Evolutionary conservation across 257 asterid species (phyloP).

Genomic region (Solanum sejunctum): DNA sequence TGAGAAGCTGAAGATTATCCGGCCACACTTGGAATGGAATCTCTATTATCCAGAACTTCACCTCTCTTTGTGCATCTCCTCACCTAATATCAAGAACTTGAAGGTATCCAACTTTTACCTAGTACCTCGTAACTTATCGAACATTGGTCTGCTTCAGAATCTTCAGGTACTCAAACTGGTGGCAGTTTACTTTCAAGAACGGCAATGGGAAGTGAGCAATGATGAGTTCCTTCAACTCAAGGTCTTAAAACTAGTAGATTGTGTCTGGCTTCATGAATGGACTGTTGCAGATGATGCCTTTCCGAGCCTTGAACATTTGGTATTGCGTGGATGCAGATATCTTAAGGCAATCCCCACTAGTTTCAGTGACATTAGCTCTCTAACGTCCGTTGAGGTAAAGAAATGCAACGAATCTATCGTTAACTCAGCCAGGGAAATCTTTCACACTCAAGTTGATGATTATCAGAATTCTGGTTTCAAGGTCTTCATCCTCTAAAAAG

Average conservation of each 20-base stretch:
- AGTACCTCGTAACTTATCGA: neutral
- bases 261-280: neutral
- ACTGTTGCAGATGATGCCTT: neutral
- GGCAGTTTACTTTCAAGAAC: neutral
- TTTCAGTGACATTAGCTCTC: neutral
- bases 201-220: neutral
- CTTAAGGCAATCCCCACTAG: neutral
- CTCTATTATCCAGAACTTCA: neutral
- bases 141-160: neutral
- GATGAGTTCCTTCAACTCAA: neutral
- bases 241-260: neutral
- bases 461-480: neutral
- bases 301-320: neutral
- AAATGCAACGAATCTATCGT: neutral
- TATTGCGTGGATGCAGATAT: neutral
- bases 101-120: neutral
- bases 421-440: neutral
- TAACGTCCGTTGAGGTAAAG: neutral
- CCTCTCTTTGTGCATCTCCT: neutral
- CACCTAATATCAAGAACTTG: neutral
- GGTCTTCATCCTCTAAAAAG: neutral
- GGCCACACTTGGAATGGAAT: neutral
- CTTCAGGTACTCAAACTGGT: slow-evolving; percentile 2
- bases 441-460: neutral
- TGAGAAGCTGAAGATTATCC: neutral